A percentile compares a stretch with the other conserved stretches of the same genome.
These are phyloP conservation scores for Neurospora sublineolata DNA, from an alignment of 495 filamentous ascomycete genomes.

Conservation along the genomic window DNA sequence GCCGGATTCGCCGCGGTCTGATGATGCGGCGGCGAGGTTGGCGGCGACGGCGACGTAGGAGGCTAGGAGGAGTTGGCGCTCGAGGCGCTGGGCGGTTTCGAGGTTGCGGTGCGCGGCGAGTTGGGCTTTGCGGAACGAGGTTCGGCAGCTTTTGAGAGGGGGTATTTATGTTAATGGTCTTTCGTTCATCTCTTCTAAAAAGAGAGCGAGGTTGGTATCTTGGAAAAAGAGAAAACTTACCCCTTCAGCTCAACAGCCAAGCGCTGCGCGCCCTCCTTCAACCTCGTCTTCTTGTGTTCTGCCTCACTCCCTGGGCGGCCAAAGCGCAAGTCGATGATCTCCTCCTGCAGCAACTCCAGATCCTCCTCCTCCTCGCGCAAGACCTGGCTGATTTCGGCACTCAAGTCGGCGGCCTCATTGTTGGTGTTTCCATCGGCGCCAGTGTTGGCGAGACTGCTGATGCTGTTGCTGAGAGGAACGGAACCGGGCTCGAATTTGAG, in stretches of 20 bases:
- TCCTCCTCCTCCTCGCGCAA: conserved; percentile 81
- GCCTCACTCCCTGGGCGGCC: conserved; percentile 32
- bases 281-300: conserved; percentile 43
- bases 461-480: conserved; percentile 27
- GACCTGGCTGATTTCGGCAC: conserved; percentile 66
- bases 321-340: conserved; percentile 54
- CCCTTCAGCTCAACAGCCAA: conserved; percentile 56
- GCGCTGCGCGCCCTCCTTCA: conserved; percentile 52
- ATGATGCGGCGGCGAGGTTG: conserved; percentile 21
- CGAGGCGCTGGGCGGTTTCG: conserved; percentile 57
- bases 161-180: no score
- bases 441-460: neutral
- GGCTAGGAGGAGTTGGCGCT: conserved; percentile 69
- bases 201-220: no score
- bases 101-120: conserved; percentile 69
- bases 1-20: conserved; percentile 14
- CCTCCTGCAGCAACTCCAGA: conserved; percentile 68
- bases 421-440: conserved; percentile 3
- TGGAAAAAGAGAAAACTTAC: conserved; percentile 28
- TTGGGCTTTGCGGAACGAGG: conserved; percentile 74
- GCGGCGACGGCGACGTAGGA: conserved; percentile 34
- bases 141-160: conserved; percentile 44
- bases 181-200: no score
- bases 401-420: conserved; percentile 55
- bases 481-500: conserved; percentile 54